phyloP scores from a whole-genome alignment of 768 basidiomycete species.

The Mycena chlorophos region DNA sequence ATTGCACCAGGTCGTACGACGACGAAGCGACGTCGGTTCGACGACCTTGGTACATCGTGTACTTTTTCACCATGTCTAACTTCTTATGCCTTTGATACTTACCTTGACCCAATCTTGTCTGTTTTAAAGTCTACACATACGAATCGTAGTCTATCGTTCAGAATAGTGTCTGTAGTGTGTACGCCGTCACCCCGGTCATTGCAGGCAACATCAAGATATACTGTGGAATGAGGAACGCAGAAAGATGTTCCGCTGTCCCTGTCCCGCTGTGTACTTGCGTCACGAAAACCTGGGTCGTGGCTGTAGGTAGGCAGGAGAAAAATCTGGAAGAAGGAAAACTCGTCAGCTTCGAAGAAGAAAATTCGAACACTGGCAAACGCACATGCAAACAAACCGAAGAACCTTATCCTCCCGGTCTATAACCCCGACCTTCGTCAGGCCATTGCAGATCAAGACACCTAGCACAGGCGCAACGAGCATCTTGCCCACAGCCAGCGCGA shows the following conservation, averaged over 20 bases:
- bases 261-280: constrained; percentile 69
- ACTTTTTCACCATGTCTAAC: too few relatives aligned
- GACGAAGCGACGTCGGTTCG: too few relatives aligned
- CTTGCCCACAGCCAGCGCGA: constrained; percentile 42
- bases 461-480: constrained; percentile 48
- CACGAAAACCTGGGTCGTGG: constrained; percentile 61
- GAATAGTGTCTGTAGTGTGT: constrained; percentile 44
- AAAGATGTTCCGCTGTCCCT: constrained; percentile 60
- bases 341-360: too few relatives aligned
- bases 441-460: constrained; percentile 48
- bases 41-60: too few relatives aligned
- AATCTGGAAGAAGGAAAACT: constrained; percentile 39
- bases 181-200: constrained; percentile 52
- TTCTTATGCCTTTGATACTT: too few relatives aligned
- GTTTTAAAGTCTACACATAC: too few relatives aligned
- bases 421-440: constrained; percentile 36
- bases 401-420: constrained; percentile 44
- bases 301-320: constrained; percentile 60
- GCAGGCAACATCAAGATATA: constrained; percentile 53
- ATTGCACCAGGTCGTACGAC: too few relatives aligned
- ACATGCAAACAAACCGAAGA: constrained; percentile 64
- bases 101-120: too few relatives aligned
- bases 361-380: constrained; percentile 28
- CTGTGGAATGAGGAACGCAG: constrained; percentile 65
- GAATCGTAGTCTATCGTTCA: too few relatives aligned